Evolutionary conservation across 805 yeast species (phyloP).

Genomic region (Sugiyamaella qingdaonensis): DNA sequence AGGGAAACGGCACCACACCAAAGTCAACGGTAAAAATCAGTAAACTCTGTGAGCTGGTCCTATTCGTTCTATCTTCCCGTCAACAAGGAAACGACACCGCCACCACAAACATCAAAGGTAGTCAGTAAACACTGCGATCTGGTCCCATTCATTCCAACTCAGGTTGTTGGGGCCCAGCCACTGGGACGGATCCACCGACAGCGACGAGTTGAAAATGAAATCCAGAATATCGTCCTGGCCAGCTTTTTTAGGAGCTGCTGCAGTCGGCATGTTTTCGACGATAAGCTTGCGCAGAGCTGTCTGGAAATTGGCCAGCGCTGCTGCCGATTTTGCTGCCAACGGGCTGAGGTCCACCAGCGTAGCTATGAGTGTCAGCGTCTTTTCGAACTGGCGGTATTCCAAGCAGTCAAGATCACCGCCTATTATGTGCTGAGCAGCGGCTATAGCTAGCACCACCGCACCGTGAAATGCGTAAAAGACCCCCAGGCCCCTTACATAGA

Average conservation of each 20-base stretch:
- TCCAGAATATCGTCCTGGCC: conserved; percentile 1
- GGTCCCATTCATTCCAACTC: conserved; percentile 6
- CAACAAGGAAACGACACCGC: no score
- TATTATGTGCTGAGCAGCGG: conserved; percentile 6
- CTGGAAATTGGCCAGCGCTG: not conserved
- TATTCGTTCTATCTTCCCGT: conserved; percentile 6
- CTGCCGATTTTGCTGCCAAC: conserved; percentile 4
- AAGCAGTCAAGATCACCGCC: not conserved
- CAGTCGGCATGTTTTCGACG: not conserved
- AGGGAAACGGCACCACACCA: no score
- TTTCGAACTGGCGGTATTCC: not conserved
- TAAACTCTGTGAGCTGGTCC: not conserved
- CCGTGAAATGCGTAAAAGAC: conserved; percentile 14
- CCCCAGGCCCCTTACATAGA: conserved; percentile 12
- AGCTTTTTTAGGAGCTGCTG: not conserved
- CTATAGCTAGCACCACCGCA: conserved; percentile 12
- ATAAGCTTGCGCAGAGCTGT: not conserved
- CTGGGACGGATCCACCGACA: conserved; percentile 8
- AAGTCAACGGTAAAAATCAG: not conserved
- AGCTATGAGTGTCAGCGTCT: not conserved
- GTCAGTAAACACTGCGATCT: not conserved
- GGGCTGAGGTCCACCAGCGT: not conserved
- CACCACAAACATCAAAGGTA: not conserved
- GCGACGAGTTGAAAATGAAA: conserved; percentile 5
- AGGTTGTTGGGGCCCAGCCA: conserved; percentile 7